Evolutionary conservation across 345 rosid species (phyloP).

Genomic region (Murraya paniculata): DNA sequence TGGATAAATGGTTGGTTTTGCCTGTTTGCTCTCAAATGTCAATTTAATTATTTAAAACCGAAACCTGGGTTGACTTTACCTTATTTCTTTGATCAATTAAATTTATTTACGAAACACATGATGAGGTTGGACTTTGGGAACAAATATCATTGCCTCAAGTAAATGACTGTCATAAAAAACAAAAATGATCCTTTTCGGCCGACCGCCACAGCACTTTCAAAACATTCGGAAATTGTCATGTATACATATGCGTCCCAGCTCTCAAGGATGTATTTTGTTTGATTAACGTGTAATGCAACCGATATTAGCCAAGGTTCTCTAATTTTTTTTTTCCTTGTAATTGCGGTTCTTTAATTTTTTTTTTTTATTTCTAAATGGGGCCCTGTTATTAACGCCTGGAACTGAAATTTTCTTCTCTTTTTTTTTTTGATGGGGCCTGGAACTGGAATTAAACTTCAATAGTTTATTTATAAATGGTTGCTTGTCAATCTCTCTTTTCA

Average conservation of each 20-base stretch:
- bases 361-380: neutral
- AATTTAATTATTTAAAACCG: neutral
- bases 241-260: too few relatives aligned
- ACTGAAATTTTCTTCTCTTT: too few relatives aligned
- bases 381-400: neutral
- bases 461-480: neutral
- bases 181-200: neutral
- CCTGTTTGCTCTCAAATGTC: neutral
- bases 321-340: neutral
- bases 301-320: neutral
- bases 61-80: neutral
- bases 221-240: neutral
- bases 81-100: neutral
- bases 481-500: constrained; percentile 7
- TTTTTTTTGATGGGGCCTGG: too few relatives aligned
- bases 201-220: neutral
- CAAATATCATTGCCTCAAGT: neutral
- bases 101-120: neutral
- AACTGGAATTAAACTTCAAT: neutral
- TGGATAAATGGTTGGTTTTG: neutral
- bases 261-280: neutral
- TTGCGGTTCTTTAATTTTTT: neutral
- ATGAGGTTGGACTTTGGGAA: neutral
- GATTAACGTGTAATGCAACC: neutral
- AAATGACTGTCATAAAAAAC: neutral